Base-by-base conservation (phyloP, 805 yeast species). In the Saccharomycopsis capsularis region DNA sequence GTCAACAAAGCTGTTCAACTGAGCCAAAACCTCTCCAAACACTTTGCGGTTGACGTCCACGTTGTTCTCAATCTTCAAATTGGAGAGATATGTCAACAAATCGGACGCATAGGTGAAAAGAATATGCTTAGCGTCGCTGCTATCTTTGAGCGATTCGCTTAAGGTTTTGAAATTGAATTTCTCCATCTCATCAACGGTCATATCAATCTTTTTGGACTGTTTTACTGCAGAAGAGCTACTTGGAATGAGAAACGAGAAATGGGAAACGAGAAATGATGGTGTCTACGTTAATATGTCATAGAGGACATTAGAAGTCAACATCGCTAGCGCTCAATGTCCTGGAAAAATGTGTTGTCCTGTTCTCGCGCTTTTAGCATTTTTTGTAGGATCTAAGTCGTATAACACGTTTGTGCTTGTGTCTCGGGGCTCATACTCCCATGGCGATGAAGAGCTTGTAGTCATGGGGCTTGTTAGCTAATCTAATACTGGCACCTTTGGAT, bases 1-100 rank as follows among this genome's bases (percentile, higher is more conserved):
- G 35, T 51, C 55, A 16, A 47, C 27, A 15, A 51, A 44, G 19
- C 18, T 23, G n/a, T 43, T 41, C 30, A 51, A 40, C 21, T 47
- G 38, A 22, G 39, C 18, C 13, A 44, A 22, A 5, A 42, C 15
- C 27, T 32, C 40, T 19, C 34, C 43, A 44, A 51, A 51, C 6
- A 34, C 38, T 22, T 35, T 16, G 24, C 19, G 41, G 34, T 24
- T 40, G 4, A 16, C 22, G 22, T 50, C 50, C 6, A 18, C 15
- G 18, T 40, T 40, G 18, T 27, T 24, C 11, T 27, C 18, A 44
- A 44, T 39, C n/a, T 44, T 44, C 22, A 44, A 29, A 23, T 44
- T 24, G 6, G 45, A 30, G 2, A 48, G 37, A n/a, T 44, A 35
- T 15, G 32, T 37, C n/a, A 32, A 32, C 6, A 44, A 5, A 3